Conservation (phyloP, 2,329 filamentous ascomycete species). For the Mycosphaerelloides madeirae region DNA sequence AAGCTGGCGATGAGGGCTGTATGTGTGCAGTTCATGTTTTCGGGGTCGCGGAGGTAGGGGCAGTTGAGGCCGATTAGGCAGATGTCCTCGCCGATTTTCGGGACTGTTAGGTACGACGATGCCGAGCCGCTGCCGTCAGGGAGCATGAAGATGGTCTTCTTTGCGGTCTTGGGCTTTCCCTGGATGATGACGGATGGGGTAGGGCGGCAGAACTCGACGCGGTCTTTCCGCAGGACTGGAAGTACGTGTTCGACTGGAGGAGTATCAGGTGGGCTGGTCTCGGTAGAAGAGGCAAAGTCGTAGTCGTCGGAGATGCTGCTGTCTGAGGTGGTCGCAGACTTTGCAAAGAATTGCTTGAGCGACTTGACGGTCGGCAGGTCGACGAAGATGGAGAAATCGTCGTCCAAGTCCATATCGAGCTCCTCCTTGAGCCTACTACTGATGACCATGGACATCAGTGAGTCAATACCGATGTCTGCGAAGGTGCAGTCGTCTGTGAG, state of each 20-base stretch:
- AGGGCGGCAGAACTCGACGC: neutral
- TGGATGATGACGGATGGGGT: conserved; percentile 10
- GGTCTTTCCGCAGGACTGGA: neutral
- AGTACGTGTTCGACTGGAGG: conserved; percentile 20
- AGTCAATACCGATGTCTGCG: conserved; percentile 30
- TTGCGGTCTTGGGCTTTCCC: conserved; percentile 11
- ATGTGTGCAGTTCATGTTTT: conserved; percentile 7
- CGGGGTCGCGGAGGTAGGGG: conserved; percentile 2
- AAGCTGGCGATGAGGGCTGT: conserved; percentile 5
- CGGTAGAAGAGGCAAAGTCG: neutral
- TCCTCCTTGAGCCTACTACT: conserved; percentile 24
- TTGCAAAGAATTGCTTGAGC: neutral
- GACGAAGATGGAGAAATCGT: conserved; percentile 6
- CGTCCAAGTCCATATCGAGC: conserved; percentile 17
- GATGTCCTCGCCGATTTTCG: conserved; percentile 35
- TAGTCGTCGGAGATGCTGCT: conserved; percentile 2
- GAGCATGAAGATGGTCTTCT: conserved; percentile 30
- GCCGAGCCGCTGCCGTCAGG: conserved; percentile 46
- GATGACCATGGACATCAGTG: conserved; percentile 26
- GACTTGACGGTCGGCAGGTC: conserved; percentile 1
- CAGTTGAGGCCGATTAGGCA: conserved; percentile 6
- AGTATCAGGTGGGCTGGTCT: conserved; percentile 15
- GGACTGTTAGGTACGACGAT: conserved; percentile 42
- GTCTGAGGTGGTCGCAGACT: neutral
- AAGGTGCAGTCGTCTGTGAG: conserved; percentile 27